Base-by-base conservation (phyloP, 768 basidiomycete species). In the Pulveroboletus frians region DNA sequence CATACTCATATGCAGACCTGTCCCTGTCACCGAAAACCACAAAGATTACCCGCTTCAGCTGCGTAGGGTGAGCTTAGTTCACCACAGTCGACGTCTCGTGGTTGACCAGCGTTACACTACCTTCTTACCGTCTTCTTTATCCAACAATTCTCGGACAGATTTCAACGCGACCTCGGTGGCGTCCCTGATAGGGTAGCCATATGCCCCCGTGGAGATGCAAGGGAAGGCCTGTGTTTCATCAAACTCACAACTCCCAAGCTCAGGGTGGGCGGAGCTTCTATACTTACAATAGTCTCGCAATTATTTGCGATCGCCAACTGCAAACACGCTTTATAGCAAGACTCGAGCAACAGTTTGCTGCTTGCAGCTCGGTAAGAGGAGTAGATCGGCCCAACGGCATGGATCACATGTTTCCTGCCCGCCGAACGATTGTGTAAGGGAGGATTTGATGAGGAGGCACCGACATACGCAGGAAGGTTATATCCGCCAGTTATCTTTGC, bases 401-500 rank as follows among this genome's bases (percentile, higher is more conserved):
- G 90, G 36, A 92, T 88, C 50, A 92, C 73, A 61, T 84, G 74
- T 32, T 76, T 76, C 32, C 89, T 88, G 54, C 42, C 13, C 40
- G 35, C 7, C 17, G n/a, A 39, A 46, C 5, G 27, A 29, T 18
- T 27, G 13, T 18, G 35, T 42, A 18, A 48, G 46, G 44, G 44
- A 18, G 40, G 3, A n/a, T 39, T 17, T 29, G 35, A n/a, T 38
- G 14, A 47, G 43, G 26, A 17, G 9, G 3, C 3, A 27, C n/a
- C 13, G 37, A 76, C 84, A 55, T 49, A 91, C 90, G 87, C 75
- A 42, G 88, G 88, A 32, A 92, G 75, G 44, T 80, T 66, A 58
- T 91, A 86, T 6, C 85, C 90, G 55, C 71, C 75, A 9, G 89
- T 92, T 39, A 92, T 85, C 66, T 91, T 92, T 9, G 88, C 79